These are phyloP conservation scores for Corylus avellana DNA, from an alignment of 306 rosid genomes.

Conservation along the genomic window DNA sequence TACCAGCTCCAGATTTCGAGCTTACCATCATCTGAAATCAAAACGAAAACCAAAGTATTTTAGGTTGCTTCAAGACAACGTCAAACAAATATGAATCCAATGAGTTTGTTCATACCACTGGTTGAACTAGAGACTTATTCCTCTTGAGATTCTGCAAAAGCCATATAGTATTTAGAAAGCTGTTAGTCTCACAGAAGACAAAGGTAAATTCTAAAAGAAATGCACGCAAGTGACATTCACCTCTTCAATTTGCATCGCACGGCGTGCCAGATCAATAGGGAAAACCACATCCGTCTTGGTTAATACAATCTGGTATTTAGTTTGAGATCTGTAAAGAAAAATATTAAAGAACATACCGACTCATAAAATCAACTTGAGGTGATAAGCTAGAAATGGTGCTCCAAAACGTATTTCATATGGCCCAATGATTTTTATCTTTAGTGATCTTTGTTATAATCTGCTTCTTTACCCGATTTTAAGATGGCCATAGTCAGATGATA, in stretches of 20 bases:
- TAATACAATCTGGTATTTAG: slow-evolving; percentile 84
- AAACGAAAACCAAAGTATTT: slow-evolving; percentile 3
- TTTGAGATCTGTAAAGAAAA: slow-evolving; percentile 64
- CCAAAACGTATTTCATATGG: background rate
- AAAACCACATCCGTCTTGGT: slow-evolving; percentile 80
- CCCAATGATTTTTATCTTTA: background rate
- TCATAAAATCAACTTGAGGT: background rate
- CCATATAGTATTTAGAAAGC: slow-evolving; percentile 9
- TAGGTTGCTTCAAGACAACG: background rate
- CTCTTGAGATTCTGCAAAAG: slow-evolving; percentile 63
- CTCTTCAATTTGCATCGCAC: slow-evolving; percentile 93
- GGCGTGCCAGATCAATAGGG: slow-evolving; percentile 92
- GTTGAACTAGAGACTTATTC: slow-evolving; percentile 74
- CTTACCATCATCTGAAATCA: slow-evolving; percentile 85
- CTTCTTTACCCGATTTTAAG: background rate
- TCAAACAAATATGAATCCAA: background rate
- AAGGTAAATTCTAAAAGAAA: slow-evolving; percentile 1
- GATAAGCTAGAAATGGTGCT: background rate
- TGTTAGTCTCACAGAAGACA: slow-evolving; percentile 36
- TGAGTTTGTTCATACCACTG: slow-evolving; percentile 57
- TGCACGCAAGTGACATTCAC: slow-evolving; percentile 34
- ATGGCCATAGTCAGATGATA: background rate
- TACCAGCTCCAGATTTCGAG: slow-evolving; percentile 92
- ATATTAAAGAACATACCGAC: slow-evolving; percentile 14
- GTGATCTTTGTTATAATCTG: background rate